Evolutionary conservation across 1,284 basidiomycete genomes (phyloP), one percentile per base, ranked within the genome.

Genomic region (Cutaneotrichosporon spelunceum): DNA sequence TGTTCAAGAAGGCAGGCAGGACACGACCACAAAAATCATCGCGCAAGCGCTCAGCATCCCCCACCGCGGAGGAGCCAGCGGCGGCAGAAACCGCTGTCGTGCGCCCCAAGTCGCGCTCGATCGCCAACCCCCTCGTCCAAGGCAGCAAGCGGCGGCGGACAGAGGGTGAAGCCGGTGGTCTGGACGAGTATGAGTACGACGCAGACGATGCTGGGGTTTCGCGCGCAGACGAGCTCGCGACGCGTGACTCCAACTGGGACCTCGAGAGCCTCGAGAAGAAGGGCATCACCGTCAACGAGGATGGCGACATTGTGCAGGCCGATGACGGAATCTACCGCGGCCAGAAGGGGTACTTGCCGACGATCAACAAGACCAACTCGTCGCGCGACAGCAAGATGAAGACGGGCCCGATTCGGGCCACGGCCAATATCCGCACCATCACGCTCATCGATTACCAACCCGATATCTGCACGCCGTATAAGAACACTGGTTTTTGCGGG

Each of bases 391-490:
- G 90, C 76, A 89, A 92, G 50, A 91, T 94, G 88, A 85, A 90
- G 53, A 85, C 91, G 7, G 93, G 91, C 1, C 93, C 93, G 48
- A 90, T 93, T 73, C 81, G 89, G 59, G 82, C 82, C 62, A 85
- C 86, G 9, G 88, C 82, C 71, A 97, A 95, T 62, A 94, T 99
- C 68, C 85, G 93, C 60, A 94, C 91, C 2, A 93, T 97, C 58
- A 98, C 95, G 0, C 87, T 98, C 60, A 85, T 93, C 55, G 96
- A 99, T 82, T 99, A 98, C 80, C 96, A 99, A 80, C 95, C 96
- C 3, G 95, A 98, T 73, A 91, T 98, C 23, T 99, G 96, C 81
- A 99, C 99, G 79, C 94, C 98, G 79, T 99, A 99, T 81, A 98
- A 97, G 86, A 95, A 99, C 81, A 99, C 95, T 48, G 96, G 96